phyloP scores from a whole-genome alignment of 371 early-diverging fungal genomes.

The Syncephalastrum racemosum region DNA sequence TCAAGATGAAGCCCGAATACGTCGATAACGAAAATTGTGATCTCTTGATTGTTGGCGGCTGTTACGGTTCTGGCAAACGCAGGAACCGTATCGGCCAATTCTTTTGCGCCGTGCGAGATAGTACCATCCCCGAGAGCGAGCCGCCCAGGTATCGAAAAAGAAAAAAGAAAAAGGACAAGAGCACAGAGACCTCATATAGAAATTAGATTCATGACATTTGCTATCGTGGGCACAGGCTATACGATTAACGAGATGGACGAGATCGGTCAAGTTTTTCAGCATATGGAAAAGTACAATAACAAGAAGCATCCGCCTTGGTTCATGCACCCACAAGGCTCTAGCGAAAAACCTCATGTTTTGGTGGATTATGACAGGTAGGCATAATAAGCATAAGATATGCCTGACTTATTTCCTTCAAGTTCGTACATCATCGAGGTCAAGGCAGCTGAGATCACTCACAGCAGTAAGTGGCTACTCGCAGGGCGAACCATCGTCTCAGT shows the following conservation, averaged over 20 bases:
- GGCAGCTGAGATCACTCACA: conserved; percentile 61
- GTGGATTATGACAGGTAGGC: conserved; percentile 54
- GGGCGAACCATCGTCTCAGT: background rate
- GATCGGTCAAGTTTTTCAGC: conserved; percentile 34
- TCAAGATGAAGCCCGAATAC: conserved; percentile 80
- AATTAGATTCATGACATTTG: conserved; percentile 57
- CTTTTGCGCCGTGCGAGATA: conserved; percentile 69
- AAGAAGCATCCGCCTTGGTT: conserved; percentile 57
- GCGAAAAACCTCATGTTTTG: conserved; percentile 69
- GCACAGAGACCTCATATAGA: conserved; percentile 8
- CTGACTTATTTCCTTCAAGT: conserved; percentile 19
- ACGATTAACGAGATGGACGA: conserved; percentile 53
- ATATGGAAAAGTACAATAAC: conserved; percentile 38
- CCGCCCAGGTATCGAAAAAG: conserved; percentile 22
- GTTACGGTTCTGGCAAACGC: conserved; percentile 64
- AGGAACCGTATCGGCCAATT: conserved; percentile 64
- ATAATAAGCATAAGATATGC: background rate
- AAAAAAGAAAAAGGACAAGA: conserved; percentile 1
- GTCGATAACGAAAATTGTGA: conserved; percentile 73
- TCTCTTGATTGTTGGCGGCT: conserved; percentile 63
- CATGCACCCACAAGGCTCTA: conserved; percentile 50
- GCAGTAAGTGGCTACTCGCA: conserved; percentile 13
- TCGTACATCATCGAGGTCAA: conserved; percentile 69
- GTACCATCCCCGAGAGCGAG: conserved; percentile 26
- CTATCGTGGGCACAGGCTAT: conserved; percentile 73